A percentile compares a stretch with the other conserved stretches of the same genome.
Evolutionary conservation across 495 filamentous ascomycete genomes (phyloP).

Genomic region (Aspergillus steynii): DNA sequence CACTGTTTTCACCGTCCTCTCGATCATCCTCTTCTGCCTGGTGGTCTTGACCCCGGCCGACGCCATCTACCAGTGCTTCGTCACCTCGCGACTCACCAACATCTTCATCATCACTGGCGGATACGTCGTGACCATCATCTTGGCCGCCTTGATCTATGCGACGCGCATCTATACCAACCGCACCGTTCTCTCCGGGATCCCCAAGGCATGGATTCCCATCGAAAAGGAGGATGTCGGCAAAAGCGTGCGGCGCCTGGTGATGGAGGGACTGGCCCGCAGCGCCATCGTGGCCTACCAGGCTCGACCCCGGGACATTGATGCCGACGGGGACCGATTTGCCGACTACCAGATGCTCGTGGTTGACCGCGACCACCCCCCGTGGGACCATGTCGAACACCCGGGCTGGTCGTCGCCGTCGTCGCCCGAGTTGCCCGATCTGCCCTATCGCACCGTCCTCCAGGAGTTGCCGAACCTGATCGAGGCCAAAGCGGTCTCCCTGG

Average conservation of each 20-base stretch:
- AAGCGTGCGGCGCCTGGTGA: constrained; percentile 72
- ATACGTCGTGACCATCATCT: constrained; percentile 71
- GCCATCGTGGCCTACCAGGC: constrained; percentile 80
- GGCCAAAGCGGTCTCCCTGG: constrained; percentile 83
- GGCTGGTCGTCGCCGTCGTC: constrained; percentile 85
- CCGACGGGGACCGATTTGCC: constrained; percentile 30
- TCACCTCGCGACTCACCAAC: constrained; percentile 65
- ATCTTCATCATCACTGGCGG: constrained; percentile 80
- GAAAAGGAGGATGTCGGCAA: constrained; percentile 72
- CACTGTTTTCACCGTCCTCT: constrained; percentile 75
- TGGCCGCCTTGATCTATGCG: constrained; percentile 77
- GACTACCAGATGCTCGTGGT: constrained; percentile 34
- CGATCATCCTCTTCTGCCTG: constrained; percentile 68
- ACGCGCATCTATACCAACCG: constrained; percentile 87
- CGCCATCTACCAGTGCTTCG: constrained; percentile 74
- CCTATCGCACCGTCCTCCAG: constrained; percentile 76
- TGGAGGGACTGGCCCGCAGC: constrained; percentile 67
- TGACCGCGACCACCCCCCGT: constrained; percentile 53
- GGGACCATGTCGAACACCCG: constrained; percentile 80
- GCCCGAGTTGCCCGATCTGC: constrained; percentile 71
- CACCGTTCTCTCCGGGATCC: constrained; percentile 75
- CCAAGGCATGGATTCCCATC: constrained; percentile 78
- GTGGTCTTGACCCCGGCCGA: constrained; percentile 82
- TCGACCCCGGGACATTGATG: constrained; percentile 57
- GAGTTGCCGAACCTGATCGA: constrained; percentile 93